Conservation (phyloP, 2,329 filamentous ascomycete genomes). For the Tolypocladium cylindrosporum region DNA sequence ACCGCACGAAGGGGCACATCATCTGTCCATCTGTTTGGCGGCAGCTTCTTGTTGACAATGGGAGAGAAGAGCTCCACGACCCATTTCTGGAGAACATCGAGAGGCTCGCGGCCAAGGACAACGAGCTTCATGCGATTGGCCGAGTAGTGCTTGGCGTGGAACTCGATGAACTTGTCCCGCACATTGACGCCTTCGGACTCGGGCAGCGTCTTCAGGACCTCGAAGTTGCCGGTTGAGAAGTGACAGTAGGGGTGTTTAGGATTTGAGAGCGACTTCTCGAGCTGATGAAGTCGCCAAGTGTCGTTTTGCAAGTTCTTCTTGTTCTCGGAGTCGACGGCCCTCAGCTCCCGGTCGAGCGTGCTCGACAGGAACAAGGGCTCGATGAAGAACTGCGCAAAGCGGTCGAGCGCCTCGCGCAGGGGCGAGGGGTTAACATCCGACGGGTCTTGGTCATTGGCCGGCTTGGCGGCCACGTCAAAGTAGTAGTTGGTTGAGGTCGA, state of each 20-base stretch:
- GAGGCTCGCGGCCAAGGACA: conserved; percentile 68
- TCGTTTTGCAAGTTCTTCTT: conserved; percentile 96
- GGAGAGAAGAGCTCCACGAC: conserved; percentile 72
- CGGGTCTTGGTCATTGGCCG: conserved; percentile 48
- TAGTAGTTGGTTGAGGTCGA: conserved; percentile 95
- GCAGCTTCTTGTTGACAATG: conserved; percentile 72
- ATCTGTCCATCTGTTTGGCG: conserved; percentile 44
- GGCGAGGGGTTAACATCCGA: conserved; percentile 47
- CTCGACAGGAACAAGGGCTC: conserved; percentile 76
- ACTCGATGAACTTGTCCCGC: conserved; percentile 83
- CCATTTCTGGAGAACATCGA: conserved; percentile 79
- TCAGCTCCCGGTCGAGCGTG: conserved; percentile 77
- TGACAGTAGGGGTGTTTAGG: conserved; percentile 81
- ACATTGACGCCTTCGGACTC: conserved; percentile 74
- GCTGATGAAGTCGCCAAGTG: conserved; percentile 75
- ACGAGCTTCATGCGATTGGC: conserved; percentile 91
- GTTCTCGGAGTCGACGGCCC: conserved; percentile 89
- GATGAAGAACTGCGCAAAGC: conserved; percentile 91
- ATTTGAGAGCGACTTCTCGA: conserved; percentile 83
- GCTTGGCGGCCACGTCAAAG: conserved; percentile 84
- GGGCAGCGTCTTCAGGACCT: conserved; percentile 75
- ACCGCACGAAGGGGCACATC: conserved; percentile 38
- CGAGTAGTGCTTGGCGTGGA: conserved; percentile 82
- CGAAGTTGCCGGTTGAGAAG: conserved; percentile 83
- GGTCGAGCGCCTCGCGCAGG: conserved; percentile 73